Base-by-base conservation (phyloP, 805 yeast species). In the Crinitomyces ghanaensis region DNA sequence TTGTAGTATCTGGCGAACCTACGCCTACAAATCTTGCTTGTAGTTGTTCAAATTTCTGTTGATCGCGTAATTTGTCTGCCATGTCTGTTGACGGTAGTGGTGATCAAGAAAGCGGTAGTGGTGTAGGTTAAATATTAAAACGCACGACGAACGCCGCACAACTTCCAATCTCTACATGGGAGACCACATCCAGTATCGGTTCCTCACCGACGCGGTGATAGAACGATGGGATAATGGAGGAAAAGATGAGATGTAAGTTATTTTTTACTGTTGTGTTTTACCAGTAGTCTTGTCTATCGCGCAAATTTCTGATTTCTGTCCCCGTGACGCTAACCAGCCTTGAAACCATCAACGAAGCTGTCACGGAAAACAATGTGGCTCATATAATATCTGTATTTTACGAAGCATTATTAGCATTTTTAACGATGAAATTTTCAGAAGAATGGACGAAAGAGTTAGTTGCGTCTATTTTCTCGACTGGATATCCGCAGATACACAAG, bases 1-100 rank as follows among this genome's bases (percentile, higher is more conserved):
- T 62, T 0, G 77, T 62, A 0, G 93, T 84, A 34, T 73, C 75
- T 6, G 85, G 66, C 48, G 73, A 66, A 0, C 95, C 95, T 1
- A 86, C 53, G 2, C 93, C 94, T 15, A 77, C 60, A 49, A 79
- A 74, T 47, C 77, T 72, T 27, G 72, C 49, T 45, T 74, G 75
- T 33, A 72, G 60, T 20, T 62, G 67, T 30, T 70, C 72, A 48
- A 63, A 75, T 30, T 63, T 60, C 45, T 70, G 77, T 39, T 65
- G 65, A 27, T 75, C 80, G 41, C 78, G 60, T 15, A 72, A 60
- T 54, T 71, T 73, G 44, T 78, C 85, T 4, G 83, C 76, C 84
- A 40, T 32, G 13, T 14, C n/a, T 29, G 14, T 17, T 19, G n/a
- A n/a, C n/a, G n/a, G n/a, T n/a, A n/a, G n/a, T n/a, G n/a, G n/a